These are phyloP conservation scores for Cryphonectria radicalis DNA, from an alignment of 2,329 filamentous ascomycete genomes.

Conservation along the genomic window DNA sequence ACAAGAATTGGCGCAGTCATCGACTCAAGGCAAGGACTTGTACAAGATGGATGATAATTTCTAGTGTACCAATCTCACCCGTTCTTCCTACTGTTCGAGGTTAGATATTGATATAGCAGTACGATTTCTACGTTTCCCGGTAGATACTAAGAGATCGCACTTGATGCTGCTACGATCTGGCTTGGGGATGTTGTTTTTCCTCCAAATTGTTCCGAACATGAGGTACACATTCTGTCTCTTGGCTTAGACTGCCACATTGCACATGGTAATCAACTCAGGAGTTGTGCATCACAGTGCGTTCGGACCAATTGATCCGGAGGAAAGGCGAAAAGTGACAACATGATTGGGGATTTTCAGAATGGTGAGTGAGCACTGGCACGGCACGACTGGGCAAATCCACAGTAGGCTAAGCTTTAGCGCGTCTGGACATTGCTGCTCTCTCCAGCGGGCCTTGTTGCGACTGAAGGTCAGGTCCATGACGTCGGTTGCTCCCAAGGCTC, in stretches of 20 bases:
- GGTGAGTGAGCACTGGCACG: not conserved
- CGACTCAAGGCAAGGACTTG: not conserved
- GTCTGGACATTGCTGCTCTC: not conserved
- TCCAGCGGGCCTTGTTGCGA: not conserved
- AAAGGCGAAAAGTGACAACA: not conserved
- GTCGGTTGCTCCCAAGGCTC: constrained; percentile 4
- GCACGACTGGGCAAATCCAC: not conserved
- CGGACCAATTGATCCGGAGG: constrained; percentile 15
- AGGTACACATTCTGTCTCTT: not conserved
- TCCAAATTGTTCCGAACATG: not conserved
- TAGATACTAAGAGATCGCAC: not conserved
- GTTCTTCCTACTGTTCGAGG: not conserved
- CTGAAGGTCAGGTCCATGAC: constrained; percentile 15
- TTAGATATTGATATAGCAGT: not conserved
- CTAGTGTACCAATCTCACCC: not conserved
- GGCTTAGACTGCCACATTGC: not conserved
- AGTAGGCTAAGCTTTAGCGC: not conserved
- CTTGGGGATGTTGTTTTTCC: not conserved
- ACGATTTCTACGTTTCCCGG: not conserved
- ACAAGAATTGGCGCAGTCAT: not conserved
- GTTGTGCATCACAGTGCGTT: not conserved
- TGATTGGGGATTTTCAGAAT: not conserved
- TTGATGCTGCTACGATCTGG: not conserved
- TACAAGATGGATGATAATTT: not conserved
- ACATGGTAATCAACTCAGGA: not conserved